Evolutionary conservation across 768 basidiomycete species (phyloP).

Genomic region (Auriscalpium orientale): DNA sequence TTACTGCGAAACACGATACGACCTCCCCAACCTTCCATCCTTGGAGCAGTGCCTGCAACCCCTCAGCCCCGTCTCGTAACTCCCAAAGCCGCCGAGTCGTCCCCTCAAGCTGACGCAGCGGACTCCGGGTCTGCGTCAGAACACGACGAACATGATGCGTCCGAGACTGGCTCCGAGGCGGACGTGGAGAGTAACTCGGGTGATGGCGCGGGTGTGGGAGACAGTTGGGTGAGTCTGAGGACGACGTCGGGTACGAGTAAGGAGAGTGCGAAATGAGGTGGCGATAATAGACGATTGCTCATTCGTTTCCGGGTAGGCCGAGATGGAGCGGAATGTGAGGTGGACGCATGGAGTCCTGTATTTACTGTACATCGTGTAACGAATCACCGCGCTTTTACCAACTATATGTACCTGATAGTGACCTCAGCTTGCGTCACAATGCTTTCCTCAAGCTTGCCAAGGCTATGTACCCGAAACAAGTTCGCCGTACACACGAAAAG

Average conservation of each 20-base stretch:
- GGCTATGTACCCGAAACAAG: no score
- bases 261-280: no score
- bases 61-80: conserved; percentile 22
- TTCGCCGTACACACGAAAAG: no score
- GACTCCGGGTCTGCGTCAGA: conserved; percentile 15
- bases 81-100: neutral
- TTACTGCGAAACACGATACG: conserved; percentile 54
- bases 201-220: conserved; percentile 41
- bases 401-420: no score
- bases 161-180: conserved; percentile 53
- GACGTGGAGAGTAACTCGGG: conserved; percentile 61
- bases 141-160: conserved; percentile 17
- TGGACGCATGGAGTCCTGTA: no score
- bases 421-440: no score
- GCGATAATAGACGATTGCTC: no score
- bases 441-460: no score
- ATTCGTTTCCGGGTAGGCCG: no score
- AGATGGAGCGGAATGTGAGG: no score
- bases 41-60: conserved; percentile 6
- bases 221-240: conserved; percentile 66
- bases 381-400: no score
- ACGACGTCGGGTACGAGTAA: conserved; percentile 2
- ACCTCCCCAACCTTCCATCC: conserved; percentile 39
- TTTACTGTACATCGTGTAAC: no score
- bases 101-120: conserved; percentile 11